A percentile compares a stretch with the other conserved stretches of the same genome.
phyloP scores from a whole-genome alignment of 2,329 filamentous ascomycete genomes.

The Neocatenulostroma microsporum region DNA sequence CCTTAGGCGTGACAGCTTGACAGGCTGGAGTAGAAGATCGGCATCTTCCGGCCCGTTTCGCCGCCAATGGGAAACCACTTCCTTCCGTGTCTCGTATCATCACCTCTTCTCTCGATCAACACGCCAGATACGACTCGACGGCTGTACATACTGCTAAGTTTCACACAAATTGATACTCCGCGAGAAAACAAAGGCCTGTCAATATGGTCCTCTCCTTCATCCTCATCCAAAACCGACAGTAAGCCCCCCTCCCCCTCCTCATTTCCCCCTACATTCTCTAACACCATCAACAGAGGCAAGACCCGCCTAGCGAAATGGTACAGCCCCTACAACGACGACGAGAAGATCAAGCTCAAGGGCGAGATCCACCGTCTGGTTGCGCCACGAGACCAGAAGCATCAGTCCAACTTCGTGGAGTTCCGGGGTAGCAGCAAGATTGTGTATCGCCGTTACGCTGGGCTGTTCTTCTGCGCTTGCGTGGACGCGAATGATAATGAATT shows the following conservation, averaged over 20 bases:
- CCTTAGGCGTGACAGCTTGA: too few relatives aligned
- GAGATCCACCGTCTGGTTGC: constrained; percentile 98
- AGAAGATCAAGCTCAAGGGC: constrained; percentile 98
- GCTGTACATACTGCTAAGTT: too few relatives aligned
- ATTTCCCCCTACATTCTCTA: constrained; percentile 6
- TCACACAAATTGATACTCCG: too few relatives aligned
- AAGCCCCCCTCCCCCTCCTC: constrained; percentile 20
- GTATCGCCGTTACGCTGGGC: constrained; percentile 90
- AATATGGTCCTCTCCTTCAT: constrained; percentile 72
- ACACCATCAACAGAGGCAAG: constrained; percentile 66
- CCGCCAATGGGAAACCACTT: too few relatives aligned
- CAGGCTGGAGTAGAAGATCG: too few relatives aligned
- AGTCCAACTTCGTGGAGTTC: constrained; percentile 97
- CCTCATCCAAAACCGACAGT: constrained; percentile 85
- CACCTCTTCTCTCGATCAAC: too few relatives aligned
- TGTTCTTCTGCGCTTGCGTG: constrained; percentile 99
- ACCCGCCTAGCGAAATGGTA: constrained; percentile 99
- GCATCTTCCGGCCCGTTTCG: too few relatives aligned
- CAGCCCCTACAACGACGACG: constrained; percentile 94
- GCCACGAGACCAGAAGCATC: constrained; percentile 96
- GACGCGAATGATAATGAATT: constrained; percentile 99
- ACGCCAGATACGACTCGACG: too few relatives aligned
- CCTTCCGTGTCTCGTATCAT: too few relatives aligned
- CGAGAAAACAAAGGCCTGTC: too few relatives aligned
- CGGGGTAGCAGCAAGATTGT: constrained; percentile 86